Evolutionary conservation across 352 stramenopile genomes (phyloP).

Genomic region (Thraustochytrium sp.): DNA sequence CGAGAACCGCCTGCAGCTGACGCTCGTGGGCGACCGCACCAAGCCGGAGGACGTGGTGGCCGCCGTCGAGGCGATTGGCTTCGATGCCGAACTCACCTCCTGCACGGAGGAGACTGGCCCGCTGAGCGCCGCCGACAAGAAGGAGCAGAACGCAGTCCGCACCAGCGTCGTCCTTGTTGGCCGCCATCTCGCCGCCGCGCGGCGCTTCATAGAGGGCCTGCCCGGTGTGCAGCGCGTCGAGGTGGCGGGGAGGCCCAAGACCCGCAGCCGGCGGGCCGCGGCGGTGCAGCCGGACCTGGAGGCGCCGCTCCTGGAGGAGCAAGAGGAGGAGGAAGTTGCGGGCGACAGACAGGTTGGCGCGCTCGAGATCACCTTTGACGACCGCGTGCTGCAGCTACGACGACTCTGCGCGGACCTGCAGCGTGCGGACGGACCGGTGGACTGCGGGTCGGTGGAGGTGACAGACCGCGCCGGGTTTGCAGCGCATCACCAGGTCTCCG

Average conservation of each 20-base stretch:
- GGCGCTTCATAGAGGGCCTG: not conserved
- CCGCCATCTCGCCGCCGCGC: not conserved
- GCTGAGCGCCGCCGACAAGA: too few relatives aligned
- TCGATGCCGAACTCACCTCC: slow-evolving; percentile 66
- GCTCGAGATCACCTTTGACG: slow-evolving; percentile 30
- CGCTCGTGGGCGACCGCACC: slow-evolving; percentile 67
- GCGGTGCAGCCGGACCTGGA: not conserved
- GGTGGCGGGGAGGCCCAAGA: not conserved
- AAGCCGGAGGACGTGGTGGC: slow-evolving; percentile 73
- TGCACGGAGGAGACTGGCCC: slow-evolving; percentile 57
- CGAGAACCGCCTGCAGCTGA: slow-evolving; percentile 70
- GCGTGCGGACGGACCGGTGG: not conserved
- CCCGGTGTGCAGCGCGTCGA: not conserved
- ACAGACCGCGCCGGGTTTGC: slow-evolving; percentile 50
- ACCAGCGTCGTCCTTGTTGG: not conserved
- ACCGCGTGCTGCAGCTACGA: not conserved
- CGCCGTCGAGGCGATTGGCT: slow-evolving; percentile 78
- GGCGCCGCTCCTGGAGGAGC: not conserved
- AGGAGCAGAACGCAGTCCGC: too few relatives aligned
- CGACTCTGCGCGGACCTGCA: not conserved
- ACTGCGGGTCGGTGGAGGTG: slow-evolving; percentile 49
- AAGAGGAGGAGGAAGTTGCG: too few relatives aligned
- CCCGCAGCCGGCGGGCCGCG: not conserved
- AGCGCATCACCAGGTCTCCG: slow-evolving; percentile 64
- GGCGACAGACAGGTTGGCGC: slow-evolving; percentile 19